Conservation (phyloP, 768 basidiomycete species). For the Ephemerocybe angulata region DNA sequence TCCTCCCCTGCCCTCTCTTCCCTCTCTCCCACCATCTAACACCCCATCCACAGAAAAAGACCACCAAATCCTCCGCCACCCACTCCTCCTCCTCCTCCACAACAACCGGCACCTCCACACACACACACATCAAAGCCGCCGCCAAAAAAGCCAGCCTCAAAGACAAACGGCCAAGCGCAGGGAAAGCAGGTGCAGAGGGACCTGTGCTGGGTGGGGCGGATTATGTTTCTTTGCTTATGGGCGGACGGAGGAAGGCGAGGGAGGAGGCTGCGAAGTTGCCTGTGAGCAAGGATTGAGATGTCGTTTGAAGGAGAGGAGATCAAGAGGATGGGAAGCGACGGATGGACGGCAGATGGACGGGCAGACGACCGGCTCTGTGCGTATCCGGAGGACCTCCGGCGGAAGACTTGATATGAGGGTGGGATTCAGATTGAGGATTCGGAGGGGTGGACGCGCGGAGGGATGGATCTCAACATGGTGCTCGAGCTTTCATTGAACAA, state of each 20-base stretch:
- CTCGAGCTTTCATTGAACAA: too few species aligned
- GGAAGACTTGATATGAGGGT: too few species aligned
- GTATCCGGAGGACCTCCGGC: too few species aligned
- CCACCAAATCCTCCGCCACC: conserved; percentile 25
- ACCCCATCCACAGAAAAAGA: conserved; percentile 16
- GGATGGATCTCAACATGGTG: too few species aligned
- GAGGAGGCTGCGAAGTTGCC: conserved; percentile 66
- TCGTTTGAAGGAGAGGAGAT: neutral
- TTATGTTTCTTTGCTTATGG: conserved; percentile 70
- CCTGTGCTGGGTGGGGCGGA: conserved; percentile 70
- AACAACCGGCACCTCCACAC: conserved; percentile 21
- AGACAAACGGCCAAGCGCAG: conserved; percentile 31
- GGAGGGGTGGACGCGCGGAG: too few species aligned
- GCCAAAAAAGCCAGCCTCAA: conserved; percentile 52
- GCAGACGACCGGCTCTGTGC: too few species aligned
- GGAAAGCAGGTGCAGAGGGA: conserved; percentile 25
- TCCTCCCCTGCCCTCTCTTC: neutral
- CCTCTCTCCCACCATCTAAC: neutral
- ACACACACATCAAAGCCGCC: conserved; percentile 36
- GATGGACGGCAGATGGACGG: neutral
- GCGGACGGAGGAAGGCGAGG: conserved; percentile 62
- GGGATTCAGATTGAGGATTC: too few species aligned
- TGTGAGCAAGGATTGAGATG: conserved; percentile 16
- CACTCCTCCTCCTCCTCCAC: conserved; percentile 2
- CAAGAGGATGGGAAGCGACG: neutral